Base-by-base conservation (phyloP, 2,329 filamentous ascomycete species). In the Talaromyces atroroseus region DNA sequence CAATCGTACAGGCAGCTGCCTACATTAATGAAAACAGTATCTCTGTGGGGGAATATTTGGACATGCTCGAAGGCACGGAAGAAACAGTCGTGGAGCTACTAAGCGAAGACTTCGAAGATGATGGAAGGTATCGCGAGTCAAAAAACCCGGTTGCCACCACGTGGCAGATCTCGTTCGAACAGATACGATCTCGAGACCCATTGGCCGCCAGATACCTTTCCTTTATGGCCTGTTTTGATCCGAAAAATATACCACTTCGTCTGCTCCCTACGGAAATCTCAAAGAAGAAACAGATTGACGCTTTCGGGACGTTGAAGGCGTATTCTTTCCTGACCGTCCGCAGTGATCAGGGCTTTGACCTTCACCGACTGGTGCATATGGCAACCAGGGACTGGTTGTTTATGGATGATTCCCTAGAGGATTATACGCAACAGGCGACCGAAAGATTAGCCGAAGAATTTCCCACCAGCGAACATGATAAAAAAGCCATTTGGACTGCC, bases 81-180 rank as follows among this genome's bases (percentile, higher is more conserved):
- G 20, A 40, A 34, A 8, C 18, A 11, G 55, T 49, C 21, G 49
- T 55, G 20, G 47, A 60, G 12, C 54, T 67, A 16, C 56, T 62
- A 24, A 52, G 57, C 16, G 48, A 53, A 45, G 57, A 60, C 45
- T 59, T 69, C 34, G 65, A 65, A 20, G 63, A 57, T 49, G 61
- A 60, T 49, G 44, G 62, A 56, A 48, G 62, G 65, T 47, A 32
- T 44, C 5, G 54, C 60, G 10, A 60, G 54, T 34, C 36, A 20
- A 23, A 64, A 20, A 67, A 66, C 36, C 61, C 66, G 5, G 62
- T 69, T 20, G 59, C 65, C 18, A 57, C 50, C n/a, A 68, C 65
- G 7, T 68, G 61, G 64, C 58, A 64, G 23, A 61, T 64, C 7
- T 66, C 65, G 11, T 66, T 66, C 53, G 54, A 62, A 21, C 54